Evolutionary conservation across 1,139 yeast species (phyloP).

Genomic region (Scheffersomyces titani): DNA sequence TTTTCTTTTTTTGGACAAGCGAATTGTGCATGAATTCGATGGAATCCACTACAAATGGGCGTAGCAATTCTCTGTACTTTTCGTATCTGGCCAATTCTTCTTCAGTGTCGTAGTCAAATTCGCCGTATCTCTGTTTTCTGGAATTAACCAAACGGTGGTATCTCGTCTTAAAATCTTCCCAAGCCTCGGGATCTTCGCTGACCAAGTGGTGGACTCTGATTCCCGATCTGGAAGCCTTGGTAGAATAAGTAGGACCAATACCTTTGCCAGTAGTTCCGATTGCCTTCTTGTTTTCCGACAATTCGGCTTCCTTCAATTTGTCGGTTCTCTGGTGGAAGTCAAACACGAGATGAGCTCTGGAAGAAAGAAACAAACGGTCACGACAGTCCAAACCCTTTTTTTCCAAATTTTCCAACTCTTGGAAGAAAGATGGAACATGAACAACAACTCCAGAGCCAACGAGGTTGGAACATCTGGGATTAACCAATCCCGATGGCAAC

Average conservation of each 20-base stretch:
- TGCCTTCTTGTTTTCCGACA: constrained; percentile 78
- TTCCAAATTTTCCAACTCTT: constrained; percentile 80
- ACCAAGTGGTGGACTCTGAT: constrained; percentile 95
- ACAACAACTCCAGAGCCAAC: constrained; percentile 97
- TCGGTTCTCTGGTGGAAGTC: constrained; percentile 98
- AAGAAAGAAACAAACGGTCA: constrained; percentile 81
- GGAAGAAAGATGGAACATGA: constrained; percentile 90
- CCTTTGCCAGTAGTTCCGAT: constrained; percentile 99
- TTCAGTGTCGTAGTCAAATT: constrained; percentile 83
- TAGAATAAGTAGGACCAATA: constrained; percentile 97
- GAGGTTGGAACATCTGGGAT: constrained; percentile 84
- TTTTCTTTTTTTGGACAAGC: constrained; percentile 72
- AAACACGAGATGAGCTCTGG: constrained; percentile 94
- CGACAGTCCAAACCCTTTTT: constrained; percentile 78
- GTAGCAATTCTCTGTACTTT: constrained; percentile 67
- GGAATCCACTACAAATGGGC: constrained; percentile 93
- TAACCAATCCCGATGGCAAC: constrained; percentile 96
- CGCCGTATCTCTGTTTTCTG: constrained; percentile 88
- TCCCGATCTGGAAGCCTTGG: constrained; percentile 97
- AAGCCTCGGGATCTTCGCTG: constrained; percentile 83
- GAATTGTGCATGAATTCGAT: constrained; percentile 89
- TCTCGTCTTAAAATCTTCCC: constrained; percentile 86
- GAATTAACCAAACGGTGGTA: constrained; percentile 77
- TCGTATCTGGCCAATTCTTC: constrained; percentile 79
- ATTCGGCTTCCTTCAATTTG: constrained; percentile 90